Conservation (phyloP, 83 land plant genomes). For the Picea mariana region DNA sequence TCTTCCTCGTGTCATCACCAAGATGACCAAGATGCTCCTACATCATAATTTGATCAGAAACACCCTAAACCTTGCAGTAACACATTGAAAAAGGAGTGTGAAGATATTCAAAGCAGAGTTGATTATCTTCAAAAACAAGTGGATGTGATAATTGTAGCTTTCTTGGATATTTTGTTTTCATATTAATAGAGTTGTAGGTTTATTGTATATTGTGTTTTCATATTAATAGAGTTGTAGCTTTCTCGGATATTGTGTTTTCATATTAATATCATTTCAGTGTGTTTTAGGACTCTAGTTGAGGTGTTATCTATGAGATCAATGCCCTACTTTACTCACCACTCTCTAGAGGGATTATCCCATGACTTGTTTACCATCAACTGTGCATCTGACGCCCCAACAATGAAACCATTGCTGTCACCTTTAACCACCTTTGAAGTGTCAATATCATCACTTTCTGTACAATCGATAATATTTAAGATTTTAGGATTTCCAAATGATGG, state of each 20-base stretch:
- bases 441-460: constrained; percentile 98
- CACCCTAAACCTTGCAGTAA: constrained; percentile 61
- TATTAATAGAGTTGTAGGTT: constrained; percentile 7
- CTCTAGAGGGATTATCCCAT: constrained; percentile 94
- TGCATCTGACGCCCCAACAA: constrained; percentile 88
- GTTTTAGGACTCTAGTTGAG: constrained; percentile 1
- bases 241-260: background rate
- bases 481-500: constrained; percentile 94
- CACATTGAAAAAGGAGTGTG: constrained; percentile 67
- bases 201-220: background rate
- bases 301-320: background rate
- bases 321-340: constrained; percentile 67
- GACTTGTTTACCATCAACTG: constrained; percentile 58
- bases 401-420: constrained; percentile 77
- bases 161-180: no score
- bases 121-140: constrained; percentile 79
- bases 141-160: constrained; percentile 42
- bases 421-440: constrained; percentile 88
- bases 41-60: constrained; percentile 45
- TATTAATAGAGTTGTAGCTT: constrained; percentile 9
- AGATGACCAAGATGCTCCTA: no score
- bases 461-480: constrained; percentile 86
- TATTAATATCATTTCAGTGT: background rate
- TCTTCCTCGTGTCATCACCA: no score
- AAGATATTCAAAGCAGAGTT: constrained; percentile 84